These are phyloP conservation scores for Colletotrichum tanaceti DNA, from an alignment of 2,329 filamentous ascomycete genomes.

Conservation along the genomic window DNA sequence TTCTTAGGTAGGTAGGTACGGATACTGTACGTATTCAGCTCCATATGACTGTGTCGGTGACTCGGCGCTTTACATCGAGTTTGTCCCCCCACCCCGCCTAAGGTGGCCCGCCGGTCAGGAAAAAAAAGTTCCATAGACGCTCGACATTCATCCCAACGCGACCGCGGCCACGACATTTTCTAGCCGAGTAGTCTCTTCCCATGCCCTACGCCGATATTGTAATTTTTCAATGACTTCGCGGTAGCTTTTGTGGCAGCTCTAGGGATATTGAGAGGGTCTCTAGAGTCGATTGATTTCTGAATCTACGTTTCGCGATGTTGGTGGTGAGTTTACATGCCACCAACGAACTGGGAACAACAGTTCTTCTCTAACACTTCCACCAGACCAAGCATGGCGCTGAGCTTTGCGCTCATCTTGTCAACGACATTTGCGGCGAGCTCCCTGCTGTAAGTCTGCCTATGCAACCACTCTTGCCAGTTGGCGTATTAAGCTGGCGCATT, in stretches of 20 bases:
- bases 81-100: constrained; percentile 40
- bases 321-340: constrained; percentile 57
- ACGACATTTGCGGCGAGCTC: constrained; percentile 90
- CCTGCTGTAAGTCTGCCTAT: constrained; percentile 76
- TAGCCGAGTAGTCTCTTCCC: constrained; percentile 14
- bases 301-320: constrained; percentile 49
- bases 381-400: constrained; percentile 81
- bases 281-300: constrained; percentile 71
- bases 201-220: constrained; percentile 24
- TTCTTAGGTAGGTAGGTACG: neutral
- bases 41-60: constrained; percentile 36
- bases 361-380: constrained; percentile 11
- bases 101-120: constrained; percentile 35
- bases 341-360: neutral
- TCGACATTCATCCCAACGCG: constrained; percentile 21
- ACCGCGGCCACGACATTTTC: constrained; percentile 9
- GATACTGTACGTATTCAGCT: no score
- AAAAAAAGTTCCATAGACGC: constrained; percentile 39
- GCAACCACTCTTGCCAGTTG: neutral
- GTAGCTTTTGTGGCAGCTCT: constrained; percentile 79
- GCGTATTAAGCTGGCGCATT: constrained; percentile 38
- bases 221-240: constrained; percentile 67
- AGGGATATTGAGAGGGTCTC: constrained; percentile 83
- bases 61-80: constrained; percentile 34
- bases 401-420: constrained; percentile 89